phyloP scores from a whole-genome alignment of 257 asterid genomes.

The Misopates orontium region DNA sequence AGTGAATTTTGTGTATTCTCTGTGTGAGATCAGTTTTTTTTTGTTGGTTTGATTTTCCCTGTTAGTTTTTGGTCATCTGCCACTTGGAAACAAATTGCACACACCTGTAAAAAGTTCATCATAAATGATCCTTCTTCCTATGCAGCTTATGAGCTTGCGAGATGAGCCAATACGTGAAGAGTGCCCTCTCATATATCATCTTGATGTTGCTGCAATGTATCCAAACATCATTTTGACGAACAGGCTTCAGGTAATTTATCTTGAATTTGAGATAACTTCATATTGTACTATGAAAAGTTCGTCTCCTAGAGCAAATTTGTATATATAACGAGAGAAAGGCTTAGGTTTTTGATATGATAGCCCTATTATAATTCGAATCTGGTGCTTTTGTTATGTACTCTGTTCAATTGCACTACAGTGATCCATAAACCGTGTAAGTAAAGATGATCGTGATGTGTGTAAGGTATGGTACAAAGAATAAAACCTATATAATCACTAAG shows the following conservation, averaged over 20 bases:
- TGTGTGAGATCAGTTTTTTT: too few relatives aligned
- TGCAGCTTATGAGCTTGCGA: conserved; percentile 75
- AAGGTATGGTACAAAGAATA: conserved; percentile 4
- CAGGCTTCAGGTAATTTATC: conserved; percentile 90
- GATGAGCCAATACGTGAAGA: conserved; percentile 84
- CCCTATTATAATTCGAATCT: too few relatives aligned
- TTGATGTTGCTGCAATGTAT: conserved; percentile 99
- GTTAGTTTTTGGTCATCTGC: background rate
- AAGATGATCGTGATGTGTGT: background rate
- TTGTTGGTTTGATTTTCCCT: background rate
- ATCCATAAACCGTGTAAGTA: background rate
- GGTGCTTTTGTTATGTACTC: background rate
- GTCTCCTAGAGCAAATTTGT: background rate
- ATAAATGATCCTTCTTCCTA: conserved; percentile 27
- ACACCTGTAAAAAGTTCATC: conserved; percentile 20
- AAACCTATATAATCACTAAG: conserved; percentile 21
- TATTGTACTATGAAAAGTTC: conserved; percentile 21
- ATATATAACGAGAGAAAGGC: too few relatives aligned
- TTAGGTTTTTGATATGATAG: too few relatives aligned
- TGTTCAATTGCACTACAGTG: background rate
- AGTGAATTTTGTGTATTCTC: background rate
- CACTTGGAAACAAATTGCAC: conserved; percentile 14
- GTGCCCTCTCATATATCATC: conserved; percentile 95
- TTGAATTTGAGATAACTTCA: conserved; percentile 17
- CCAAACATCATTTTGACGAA: conserved; percentile 96